phyloP scores from a whole-genome alignment of 352 stramenopile species.

The Pythium myriotylum region DNA sequence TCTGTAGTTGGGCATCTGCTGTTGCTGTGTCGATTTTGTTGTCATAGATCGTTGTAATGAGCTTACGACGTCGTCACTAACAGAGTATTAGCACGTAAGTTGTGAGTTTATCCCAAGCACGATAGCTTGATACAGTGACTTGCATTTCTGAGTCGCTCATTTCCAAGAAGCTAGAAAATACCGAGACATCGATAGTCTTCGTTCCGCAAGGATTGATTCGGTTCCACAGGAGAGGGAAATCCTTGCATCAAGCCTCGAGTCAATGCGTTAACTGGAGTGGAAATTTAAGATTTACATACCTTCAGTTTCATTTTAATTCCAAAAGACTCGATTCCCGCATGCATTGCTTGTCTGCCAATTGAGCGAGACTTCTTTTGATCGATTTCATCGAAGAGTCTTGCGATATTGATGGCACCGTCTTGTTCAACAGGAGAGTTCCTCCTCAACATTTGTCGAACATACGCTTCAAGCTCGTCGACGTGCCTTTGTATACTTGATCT shows the following conservation, averaged over 20 bases:
- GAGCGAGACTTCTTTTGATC: slow-evolving; percentile 64
- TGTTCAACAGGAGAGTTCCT: slow-evolving; percentile 78
- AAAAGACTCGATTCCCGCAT: slow-evolving; percentile 61
- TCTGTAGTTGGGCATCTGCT: slow-evolving; percentile 70
- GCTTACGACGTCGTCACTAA: slow-evolving; percentile 69
- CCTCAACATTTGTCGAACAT: slow-evolving; percentile 70
- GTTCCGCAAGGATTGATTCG: slow-evolving; percentile 63
- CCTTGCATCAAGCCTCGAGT: too few relatives aligned
- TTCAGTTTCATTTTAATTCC: slow-evolving; percentile 80
- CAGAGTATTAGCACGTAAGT: not conserved
- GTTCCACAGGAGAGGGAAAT: slow-evolving; percentile 69
- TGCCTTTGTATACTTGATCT: slow-evolving; percentile 48
- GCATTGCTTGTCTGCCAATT: slow-evolving; percentile 48
- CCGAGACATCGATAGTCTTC: slow-evolving; percentile 57
- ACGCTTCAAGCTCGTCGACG: slow-evolving; percentile 66
- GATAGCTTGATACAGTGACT: slow-evolving; percentile 10
- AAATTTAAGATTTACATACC: too few relatives aligned
- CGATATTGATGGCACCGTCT: slow-evolving; percentile 76
- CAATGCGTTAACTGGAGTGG: too few relatives aligned
- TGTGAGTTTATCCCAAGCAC: too few relatives aligned
- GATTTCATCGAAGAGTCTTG: slow-evolving; percentile 75
- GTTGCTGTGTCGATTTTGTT: slow-evolving; percentile 43
- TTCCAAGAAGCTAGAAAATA: slow-evolving; percentile 70
- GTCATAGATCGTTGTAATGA: slow-evolving; percentile 72
- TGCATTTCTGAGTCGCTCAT: slow-evolving; percentile 83